These are phyloP conservation scores for Scheffersomyces spartinae DNA, from an alignment of 805 yeast genomes.

Conservation along the genomic window DNA sequence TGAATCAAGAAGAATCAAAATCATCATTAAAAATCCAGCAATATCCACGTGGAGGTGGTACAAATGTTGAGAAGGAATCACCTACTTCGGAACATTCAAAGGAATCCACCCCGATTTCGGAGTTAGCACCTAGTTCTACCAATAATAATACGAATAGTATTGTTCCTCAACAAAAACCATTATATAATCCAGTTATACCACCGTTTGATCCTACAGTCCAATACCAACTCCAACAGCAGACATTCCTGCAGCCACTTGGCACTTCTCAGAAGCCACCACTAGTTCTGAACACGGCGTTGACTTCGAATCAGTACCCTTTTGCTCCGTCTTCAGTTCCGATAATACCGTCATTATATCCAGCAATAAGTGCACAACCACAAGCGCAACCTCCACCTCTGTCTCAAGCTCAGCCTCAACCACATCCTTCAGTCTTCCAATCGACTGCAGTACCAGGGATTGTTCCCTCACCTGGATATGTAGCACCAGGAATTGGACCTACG, in stretches of 20 bases:
- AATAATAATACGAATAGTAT: conserved; percentile 1
- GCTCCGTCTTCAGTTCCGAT: conserved; percentile 4
- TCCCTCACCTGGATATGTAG: no score
- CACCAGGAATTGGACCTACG: no score
- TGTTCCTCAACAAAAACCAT: neutral
- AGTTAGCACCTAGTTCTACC: conserved; percentile 1
- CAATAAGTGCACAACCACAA: no score
- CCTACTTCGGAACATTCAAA: neutral
- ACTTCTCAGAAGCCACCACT: conserved; percentile 9
- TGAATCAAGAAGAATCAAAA: conserved; percentile 1
- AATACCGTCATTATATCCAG: no score
- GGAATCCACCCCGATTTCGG: neutral
- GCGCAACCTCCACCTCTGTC: no score
- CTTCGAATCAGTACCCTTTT: conserved; percentile 11
- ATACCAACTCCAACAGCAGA: conserved; percentile 8
- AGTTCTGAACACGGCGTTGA: no score
- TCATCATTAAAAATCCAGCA: neutral
- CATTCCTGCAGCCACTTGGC: conserved; percentile 8
- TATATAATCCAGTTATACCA: neutral
- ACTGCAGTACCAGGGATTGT: no score
- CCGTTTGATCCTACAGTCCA: conserved; percentile 3
- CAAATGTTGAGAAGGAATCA: neutral
- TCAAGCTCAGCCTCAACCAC: no score
- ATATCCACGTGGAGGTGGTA: neutral
- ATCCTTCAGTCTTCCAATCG: no score